Percentiles rank a stretch among this genome's conserved stretches.
Evolutionary conservation across 2,329 filamentous ascomycete genomes (phyloP).

Genomic region (Aspergillus flavus): DNA sequence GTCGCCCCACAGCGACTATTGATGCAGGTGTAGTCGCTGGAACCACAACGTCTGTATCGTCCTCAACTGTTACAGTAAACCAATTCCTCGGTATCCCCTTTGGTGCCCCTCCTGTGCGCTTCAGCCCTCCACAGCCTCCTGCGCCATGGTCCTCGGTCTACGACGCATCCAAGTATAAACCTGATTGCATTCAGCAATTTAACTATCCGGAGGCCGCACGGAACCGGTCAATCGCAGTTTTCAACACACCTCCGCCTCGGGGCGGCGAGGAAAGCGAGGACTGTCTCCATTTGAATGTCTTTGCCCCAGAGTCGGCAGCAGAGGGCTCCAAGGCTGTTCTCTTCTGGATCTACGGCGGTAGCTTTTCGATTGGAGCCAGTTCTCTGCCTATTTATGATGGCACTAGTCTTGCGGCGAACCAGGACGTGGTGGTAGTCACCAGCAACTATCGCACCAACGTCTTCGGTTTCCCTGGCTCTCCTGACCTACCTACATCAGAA

Average conservation of each 20-base stretch:
- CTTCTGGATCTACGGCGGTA: constrained; percentile 34
- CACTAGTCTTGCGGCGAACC: constrained; percentile 29
- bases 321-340: constrained; percentile 26
- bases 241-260: not conserved
- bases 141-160: constrained; percentile 21
- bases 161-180: constrained; percentile 27
- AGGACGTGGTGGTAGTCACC: constrained; percentile 35
- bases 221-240: not conserved
- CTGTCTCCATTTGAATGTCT: constrained; percentile 38
- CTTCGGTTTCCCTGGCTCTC: constrained; percentile 46
- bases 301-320: constrained; percentile 17
- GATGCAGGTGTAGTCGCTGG: constrained; percentile 31
- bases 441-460: constrained; percentile 38
- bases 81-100: constrained; percentile 38
- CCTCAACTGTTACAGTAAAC: constrained; percentile 25
- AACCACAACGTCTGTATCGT: constrained; percentile 28
- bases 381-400: constrained; percentile 29
- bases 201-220: constrained; percentile 1
- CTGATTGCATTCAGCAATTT: constrained; percentile 35
- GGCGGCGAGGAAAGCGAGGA: constrained; percentile 32
- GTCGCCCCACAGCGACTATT: constrained; percentile 25
- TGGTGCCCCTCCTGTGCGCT: constrained; percentile 29
- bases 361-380: constrained; percentile 24
- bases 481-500: constrained; percentile 34
- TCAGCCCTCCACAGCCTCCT: constrained; percentile 25